These are phyloP conservation scores for Silene noctiflora DNA, from an alignment of 179 eudicot species.

Conservation along the genomic window DNA sequence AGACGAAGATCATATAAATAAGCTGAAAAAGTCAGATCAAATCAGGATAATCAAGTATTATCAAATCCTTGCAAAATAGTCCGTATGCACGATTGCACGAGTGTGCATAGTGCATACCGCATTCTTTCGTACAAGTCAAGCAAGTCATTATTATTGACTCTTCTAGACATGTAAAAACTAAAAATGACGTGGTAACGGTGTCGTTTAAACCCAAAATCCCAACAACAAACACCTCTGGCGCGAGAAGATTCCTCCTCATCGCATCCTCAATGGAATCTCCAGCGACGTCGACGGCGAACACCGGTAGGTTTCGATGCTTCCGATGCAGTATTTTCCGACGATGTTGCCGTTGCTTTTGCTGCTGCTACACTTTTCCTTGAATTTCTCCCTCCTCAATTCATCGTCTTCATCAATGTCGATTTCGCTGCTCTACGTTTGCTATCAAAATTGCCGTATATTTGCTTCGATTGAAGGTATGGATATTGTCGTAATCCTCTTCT, in stretches of 20 bases:
- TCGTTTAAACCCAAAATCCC: too few species aligned
- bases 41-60: too few species aligned
- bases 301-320: conserved; percentile 17
- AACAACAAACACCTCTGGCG: too few species aligned
- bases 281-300: not conserved
- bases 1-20: too few species aligned
- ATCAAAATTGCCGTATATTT: not conserved
- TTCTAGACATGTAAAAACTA: too few species aligned
- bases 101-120: too few species aligned
- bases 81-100: too few species aligned
- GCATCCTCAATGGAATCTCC: conserved; percentile 19
- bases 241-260: not conserved
- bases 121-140: too few species aligned
- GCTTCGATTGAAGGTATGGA: not conserved
- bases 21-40: too few species aligned
- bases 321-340: conserved; percentile 27
- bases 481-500: not conserved
- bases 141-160: too few species aligned
- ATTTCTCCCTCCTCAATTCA: conserved; percentile 9
- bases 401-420: not conserved
- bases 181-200: too few species aligned
- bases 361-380: conserved; percentile 31
- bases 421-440: not conserved
- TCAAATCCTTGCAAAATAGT: too few species aligned
- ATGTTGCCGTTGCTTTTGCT: conserved; percentile 30